Base-by-base conservation (phyloP, 2,329 filamentous ascomycete species). In the Periconia digitata region DNA sequence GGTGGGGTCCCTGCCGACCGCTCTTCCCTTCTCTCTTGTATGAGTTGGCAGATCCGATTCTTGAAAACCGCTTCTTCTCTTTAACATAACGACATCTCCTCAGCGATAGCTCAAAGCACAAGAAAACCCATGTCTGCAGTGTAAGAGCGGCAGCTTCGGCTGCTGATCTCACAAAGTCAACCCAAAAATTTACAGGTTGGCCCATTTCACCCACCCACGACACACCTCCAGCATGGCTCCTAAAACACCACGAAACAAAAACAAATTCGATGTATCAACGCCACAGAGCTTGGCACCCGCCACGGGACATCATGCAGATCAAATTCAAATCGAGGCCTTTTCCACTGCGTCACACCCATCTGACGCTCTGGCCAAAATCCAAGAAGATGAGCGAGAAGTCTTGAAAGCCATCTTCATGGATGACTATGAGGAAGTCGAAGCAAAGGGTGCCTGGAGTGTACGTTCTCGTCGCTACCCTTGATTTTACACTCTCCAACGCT, bases 321-420 rank as follows among this genome's bases (percentile, higher is more conserved):
- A 64, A 6, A 62, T 69, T 44, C 54, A 66, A 37, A 62, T 63
- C 37, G 57, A 64, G 29, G 58, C 66, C 43, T 60, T 63, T 53
- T 65, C 67, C 15, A 60, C 71, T 35, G 53, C 50, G 23, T 55
- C 59, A 52, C 67, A 55, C 61, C 73, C 74, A 35, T 79, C 80
- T 49, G 77, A 91, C 65, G 59, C 58, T 49, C 95, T 96, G 74
- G 83, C 85, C 56, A 87, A 95, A 73, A 84, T 89, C 27, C 94
- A 97, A 74, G 80, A 87, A 63, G 89, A 96, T 67, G 94, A 97
- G 74, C 79, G 95, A 48, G 83, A 94, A 67, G 92, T 85, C 38
- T 79, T 97, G 50, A 81, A 87, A 62, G 89, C 92, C 36, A 95
- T 97, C 42, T 97, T 94, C 66, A 87, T 86, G 58, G 90, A 95